Percentiles rank a stretch among this genome's conserved stretches.
Evolutionary conservation across 768 basidiomycete species (phyloP).

Genomic region (Calocybe gangraenosa): DNA sequence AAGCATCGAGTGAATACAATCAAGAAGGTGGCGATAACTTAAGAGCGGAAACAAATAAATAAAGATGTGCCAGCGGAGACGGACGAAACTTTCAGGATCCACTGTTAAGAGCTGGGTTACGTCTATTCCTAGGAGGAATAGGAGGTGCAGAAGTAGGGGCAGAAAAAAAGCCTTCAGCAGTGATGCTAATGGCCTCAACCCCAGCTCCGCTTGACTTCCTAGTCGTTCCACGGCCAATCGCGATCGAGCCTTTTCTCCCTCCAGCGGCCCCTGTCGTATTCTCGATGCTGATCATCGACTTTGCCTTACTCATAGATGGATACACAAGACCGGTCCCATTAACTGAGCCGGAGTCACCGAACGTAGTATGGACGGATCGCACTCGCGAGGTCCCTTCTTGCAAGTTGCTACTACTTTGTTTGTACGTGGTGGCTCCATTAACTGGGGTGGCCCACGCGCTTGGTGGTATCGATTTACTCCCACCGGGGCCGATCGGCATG

Average conservation of each 20-base stretch:
- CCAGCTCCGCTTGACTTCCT: constrained; percentile 65
- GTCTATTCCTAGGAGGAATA: too few relatives aligned
- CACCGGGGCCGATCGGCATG: constrained; percentile 58
- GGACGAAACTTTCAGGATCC: too few relatives aligned
- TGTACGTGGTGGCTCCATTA: constrained; percentile 15
- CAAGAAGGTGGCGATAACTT: too few relatives aligned
- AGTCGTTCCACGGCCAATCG: constrained; percentile 58
- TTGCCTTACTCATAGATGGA: constrained; percentile 35
- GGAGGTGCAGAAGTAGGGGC: constrained; percentile 42
- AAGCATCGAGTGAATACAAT: too few relatives aligned
- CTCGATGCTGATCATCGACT: constrained; percentile 69
- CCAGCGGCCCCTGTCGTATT: constrained; percentile 30
- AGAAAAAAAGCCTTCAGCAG: constrained; percentile 74
- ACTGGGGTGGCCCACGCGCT: constrained; percentile 31
- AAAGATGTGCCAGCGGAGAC: too few relatives aligned
- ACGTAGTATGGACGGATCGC: constrained; percentile 32
- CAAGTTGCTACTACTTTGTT: constrained; percentile 33
- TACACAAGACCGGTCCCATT: constrained; percentile 13
- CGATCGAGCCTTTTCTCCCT: constrained; percentile 55
- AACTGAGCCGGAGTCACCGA: constrained; percentile 19
- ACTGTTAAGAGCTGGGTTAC: too few relatives aligned
- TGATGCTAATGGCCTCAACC: constrained; percentile 73
- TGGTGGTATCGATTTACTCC: constrained; percentile 22
- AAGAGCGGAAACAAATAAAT: too few relatives aligned
- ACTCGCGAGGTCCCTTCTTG: constrained; percentile 18